Conservation (phyloP, 2,329 filamentous ascomycete genomes). For the Fusarium graminum region DNA sequence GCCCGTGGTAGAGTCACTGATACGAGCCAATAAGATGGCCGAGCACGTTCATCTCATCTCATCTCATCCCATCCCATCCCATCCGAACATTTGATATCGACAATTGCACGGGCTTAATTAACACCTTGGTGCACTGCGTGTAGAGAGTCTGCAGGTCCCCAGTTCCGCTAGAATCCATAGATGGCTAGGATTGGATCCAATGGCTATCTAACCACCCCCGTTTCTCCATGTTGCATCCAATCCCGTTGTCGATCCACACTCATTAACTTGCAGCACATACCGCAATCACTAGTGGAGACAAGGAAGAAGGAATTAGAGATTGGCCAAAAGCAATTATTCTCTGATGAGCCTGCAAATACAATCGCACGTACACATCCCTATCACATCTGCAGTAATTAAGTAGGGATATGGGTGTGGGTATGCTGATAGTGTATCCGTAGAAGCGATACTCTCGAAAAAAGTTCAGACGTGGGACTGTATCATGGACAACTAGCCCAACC, state of each 20-base stretch:
- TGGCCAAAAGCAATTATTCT: conserved; percentile 42
- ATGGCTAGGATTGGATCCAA: conserved; percentile 1
- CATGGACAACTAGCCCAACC: conserved; percentile 13
- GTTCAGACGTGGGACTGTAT: conserved; percentile 16
- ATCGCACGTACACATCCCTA: conserved; percentile 1
- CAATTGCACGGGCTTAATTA: conserved; percentile 7
- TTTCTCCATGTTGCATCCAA: conserved; percentile 24
- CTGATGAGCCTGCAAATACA: background rate
- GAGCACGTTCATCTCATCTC: conserved; percentile 23
- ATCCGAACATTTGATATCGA: conserved; percentile 13
- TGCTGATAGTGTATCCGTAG: conserved; percentile 7
- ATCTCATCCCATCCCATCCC: conserved; percentile 15
- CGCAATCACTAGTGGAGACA: conserved; percentile 17
- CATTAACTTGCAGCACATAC: conserved; percentile 37
- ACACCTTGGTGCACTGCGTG: too few relatives aligned
- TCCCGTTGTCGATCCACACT: conserved; percentile 31
- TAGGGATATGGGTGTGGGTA: background rate
- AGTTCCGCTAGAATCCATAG: background rate
- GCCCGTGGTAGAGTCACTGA: background rate
- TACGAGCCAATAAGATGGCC: conserved; percentile 31
- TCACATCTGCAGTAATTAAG: conserved; percentile 1
- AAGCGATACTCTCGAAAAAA: conserved; percentile 3
- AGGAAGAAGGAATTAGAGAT: conserved; percentile 28
- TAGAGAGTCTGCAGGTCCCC: conserved; percentile 4
- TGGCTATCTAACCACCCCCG: conserved; percentile 17